phyloP scores from a whole-genome alignment of 257 asterid genomes.

The Rubia yunnanensis region DNA sequence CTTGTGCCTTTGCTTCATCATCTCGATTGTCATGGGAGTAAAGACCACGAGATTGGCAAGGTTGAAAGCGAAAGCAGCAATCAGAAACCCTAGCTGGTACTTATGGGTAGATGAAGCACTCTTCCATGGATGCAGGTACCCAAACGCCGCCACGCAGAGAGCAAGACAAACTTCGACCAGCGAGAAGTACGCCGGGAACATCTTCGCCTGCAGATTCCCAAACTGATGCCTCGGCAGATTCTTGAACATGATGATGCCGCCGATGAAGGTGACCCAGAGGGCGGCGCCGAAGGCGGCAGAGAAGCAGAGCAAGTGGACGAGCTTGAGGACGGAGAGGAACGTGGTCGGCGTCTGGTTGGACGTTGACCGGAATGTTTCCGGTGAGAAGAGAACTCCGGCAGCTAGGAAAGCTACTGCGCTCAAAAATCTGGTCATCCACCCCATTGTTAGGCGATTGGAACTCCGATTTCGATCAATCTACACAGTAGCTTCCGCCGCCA shows the following conservation, averaged over 20 bases:
- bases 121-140: slow-evolving; percentile 94
- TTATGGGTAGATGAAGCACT: slow-evolving; percentile 55
- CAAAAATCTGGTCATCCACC: slow-evolving; percentile 70
- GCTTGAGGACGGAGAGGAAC: slow-evolving; percentile 44
- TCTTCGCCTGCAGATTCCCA: slow-evolving; percentile 92
- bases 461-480: not conserved
- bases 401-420: slow-evolving; percentile 75
- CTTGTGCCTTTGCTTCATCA: slow-evolving; percentile 98
- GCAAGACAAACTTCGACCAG: slow-evolving; percentile 97
- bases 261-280: slow-evolving; percentile 96
- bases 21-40: slow-evolving; percentile 96
- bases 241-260: slow-evolving; percentile 99
- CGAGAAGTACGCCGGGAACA: slow-evolving; percentile 97
- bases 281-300: slow-evolving; percentile 98
- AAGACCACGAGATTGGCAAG: slow-evolving; percentile 82
- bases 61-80: slow-evolving; percentile 81
- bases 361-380: slow-evolving; percentile 77
- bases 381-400: slow-evolving; percentile 73
- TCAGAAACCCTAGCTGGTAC: slow-evolving; percentile 81
- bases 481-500: not conserved
- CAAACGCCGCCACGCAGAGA: slow-evolving; percentile 66
- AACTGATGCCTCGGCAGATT: slow-evolving; percentile 95
- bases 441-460: slow-evolving; percentile 33
- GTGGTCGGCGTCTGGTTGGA: slow-evolving; percentile 41
- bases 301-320: slow-evolving; percentile 84